Evolutionary conservation across 805 yeast genomes (phyloP), one percentile per base, ranked within the genome.

Genomic region (Cyberlindnera veronae): DNA sequence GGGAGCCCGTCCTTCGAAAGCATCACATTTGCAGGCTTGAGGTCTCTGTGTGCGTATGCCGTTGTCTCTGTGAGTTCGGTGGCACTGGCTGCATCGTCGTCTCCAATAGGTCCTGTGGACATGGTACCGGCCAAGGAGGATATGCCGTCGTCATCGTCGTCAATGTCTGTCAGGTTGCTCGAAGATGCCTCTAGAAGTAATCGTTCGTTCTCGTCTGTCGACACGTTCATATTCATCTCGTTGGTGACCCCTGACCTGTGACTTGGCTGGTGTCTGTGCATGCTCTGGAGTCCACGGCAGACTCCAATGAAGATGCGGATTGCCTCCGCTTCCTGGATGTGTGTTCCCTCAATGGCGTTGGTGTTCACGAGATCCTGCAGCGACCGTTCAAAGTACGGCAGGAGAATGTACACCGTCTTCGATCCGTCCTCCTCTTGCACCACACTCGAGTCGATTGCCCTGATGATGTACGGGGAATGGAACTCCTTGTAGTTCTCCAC

Each of bases 1-100:
- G 95, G 95, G 12, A 74, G 58, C 3, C 87, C 88, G 45, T 80
- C 84, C 32, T 79, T 74, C 1, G 85, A 72, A 5, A 89, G 64
- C 90, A 90, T 82, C 14, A 89, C 76, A 56, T 87, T 90, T 2
- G 93, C 95, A 0, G 97, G 96, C 57, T 87, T 90, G 41, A 90
- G 65, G 58, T 90, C 96, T 41, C 89, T 65, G 60, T 90, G 97
- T 0, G 95, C 91, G 59, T 75, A 88, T 4, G 91, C 84, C 4
- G 74, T 67, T 3, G 75, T 64, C 39, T 78, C 83, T 20, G 70
- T 68, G 36, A 81, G 51, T 44, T 79, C 82, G 1, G 83, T 76
- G 3, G 57, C 70, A 18, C 41, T 34, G 6, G 77, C 69, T 4
- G 52, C 63, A n/a, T 44, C 61, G n/a, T 42, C 61, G 14, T 42